Conservation (phyloP, 805 yeast genomes). For the Monosporozyma aerobia region DNA sequence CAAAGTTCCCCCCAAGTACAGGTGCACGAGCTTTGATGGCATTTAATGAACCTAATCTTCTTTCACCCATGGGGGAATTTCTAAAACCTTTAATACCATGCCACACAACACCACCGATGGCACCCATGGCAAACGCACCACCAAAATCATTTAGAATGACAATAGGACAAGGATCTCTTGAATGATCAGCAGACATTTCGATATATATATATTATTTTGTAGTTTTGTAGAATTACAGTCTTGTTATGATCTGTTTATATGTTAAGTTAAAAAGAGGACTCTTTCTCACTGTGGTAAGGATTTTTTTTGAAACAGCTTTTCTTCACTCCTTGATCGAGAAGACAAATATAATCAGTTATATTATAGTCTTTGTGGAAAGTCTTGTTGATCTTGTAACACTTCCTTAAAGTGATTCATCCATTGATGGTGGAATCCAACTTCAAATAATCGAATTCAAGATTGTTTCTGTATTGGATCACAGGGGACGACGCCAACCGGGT, state of each 20-base stretch:
- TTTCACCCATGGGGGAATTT: constrained; percentile 94
- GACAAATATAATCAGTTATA: not conserved
- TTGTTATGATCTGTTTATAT: not conserved
- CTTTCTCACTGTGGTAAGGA: too few relatives aligned
- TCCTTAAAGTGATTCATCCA: too few relatives aligned
- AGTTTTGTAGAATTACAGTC: not conserved
- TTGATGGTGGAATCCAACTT: too few relatives aligned
- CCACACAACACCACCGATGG: constrained; percentile 97
- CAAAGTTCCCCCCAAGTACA: constrained; percentile 96
- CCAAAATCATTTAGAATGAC: constrained; percentile 96
- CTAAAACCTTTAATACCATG: constrained; percentile 98
- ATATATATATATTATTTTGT: not conserved
- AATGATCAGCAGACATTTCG: constrained; percentile 87
- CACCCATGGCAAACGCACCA: constrained; percentile 99
- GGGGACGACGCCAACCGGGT: not conserved
- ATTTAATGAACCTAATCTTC: constrained; percentile 78
- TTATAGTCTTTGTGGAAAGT: not conserved
- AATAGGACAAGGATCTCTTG: constrained; percentile 98
- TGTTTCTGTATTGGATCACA: not conserved
- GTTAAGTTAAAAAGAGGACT: too few relatives aligned
- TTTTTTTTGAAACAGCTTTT: too few relatives aligned
- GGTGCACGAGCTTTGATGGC: constrained; percentile 97
- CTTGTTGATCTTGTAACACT: too few relatives aligned
- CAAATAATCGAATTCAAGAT: too few relatives aligned
- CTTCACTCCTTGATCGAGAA: too few relatives aligned